Conservation (phyloP, 2,329 filamentous ascomycete species). For the Lachnum nothofagi region DNA sequence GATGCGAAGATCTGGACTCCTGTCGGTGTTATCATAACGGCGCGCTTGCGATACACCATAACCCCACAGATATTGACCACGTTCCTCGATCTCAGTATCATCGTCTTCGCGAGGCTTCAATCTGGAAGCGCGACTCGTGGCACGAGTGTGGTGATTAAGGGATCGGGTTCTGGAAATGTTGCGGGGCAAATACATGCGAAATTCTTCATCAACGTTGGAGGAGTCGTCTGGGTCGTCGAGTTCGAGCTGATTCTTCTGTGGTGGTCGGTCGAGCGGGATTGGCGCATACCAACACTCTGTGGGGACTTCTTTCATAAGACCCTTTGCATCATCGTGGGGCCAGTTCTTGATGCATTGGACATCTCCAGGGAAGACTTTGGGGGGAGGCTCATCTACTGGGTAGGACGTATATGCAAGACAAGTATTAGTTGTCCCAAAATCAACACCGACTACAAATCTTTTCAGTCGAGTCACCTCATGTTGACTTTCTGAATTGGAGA, state of each 20-base stretch:
- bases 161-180: too few species aligned
- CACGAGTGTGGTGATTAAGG: too few species aligned
- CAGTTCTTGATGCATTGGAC: slow-evolving; percentile 18
- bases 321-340: slow-evolving; percentile 11
- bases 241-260: not conserved
- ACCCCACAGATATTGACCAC: not conserved
- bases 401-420: slow-evolving; percentile 13
- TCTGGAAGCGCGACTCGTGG: too few species aligned
- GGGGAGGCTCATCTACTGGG: not conserved
- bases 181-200: too few species aligned
- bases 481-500: too few species aligned
- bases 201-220: not conserved
- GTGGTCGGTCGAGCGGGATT: not conserved
- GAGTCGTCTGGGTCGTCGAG: not conserved
- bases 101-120: too few species aligned
- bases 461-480: too few species aligned
- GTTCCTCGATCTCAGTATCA: not conserved
- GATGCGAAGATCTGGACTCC: not conserved
- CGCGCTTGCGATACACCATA: not conserved
- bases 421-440: slow-evolving; percentile 13
- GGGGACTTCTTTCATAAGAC: slow-evolving; percentile 15
- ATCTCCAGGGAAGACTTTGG: slow-evolving; percentile 7
- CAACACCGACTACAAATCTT: slow-evolving; percentile 3
- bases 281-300: slow-evolving; percentile 22
- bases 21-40: not conserved